phyloP scores from a whole-genome alignment of 352 stramenopile genomes.

The Phytopythium boreale region DNA sequence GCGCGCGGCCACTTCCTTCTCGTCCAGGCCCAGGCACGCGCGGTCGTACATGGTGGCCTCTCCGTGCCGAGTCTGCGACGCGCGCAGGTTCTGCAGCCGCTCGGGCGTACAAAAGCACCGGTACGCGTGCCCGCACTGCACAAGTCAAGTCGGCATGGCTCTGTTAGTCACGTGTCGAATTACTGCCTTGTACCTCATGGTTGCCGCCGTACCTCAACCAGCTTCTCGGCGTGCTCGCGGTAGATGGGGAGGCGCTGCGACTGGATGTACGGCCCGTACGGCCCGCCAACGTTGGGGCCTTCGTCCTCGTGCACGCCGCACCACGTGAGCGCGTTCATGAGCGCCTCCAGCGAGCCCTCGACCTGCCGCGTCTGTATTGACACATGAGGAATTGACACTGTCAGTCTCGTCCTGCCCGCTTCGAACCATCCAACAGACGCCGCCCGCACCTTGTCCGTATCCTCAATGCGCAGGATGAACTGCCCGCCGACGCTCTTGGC shows the following conservation, averaged over 20 bases:
- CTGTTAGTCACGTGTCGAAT: background rate
- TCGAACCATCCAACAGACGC: background rate
- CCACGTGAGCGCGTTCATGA: slow-evolving; percentile 91
- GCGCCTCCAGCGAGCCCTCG: slow-evolving; percentile 76
- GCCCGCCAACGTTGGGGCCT: slow-evolving; percentile 88
- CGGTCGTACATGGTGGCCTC: slow-evolving; percentile 97
- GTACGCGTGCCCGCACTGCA: slow-evolving; percentile 91
- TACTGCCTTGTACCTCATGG: no score
- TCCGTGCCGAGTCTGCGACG: slow-evolving; percentile 88
- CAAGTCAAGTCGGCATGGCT: background rate
- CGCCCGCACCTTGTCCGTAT: slow-evolving; percentile 82
- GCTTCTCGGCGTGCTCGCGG: slow-evolving; percentile 81
- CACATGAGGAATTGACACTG: background rate
- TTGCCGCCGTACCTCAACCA: slow-evolving; percentile 62
- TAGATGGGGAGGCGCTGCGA: slow-evolving; percentile 96
- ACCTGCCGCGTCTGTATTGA: slow-evolving; percentile 74
- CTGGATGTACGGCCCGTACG: slow-evolving; percentile 96
- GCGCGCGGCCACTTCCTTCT: slow-evolving; percentile 86
- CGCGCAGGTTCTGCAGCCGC: slow-evolving; percentile 89
- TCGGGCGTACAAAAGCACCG: slow-evolving; percentile 97
- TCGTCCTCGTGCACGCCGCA: slow-evolving; percentile 97
- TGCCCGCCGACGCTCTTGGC: slow-evolving; percentile 77
- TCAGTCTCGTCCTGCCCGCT: background rate
- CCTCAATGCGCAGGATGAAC: slow-evolving; percentile 92
- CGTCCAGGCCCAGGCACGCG: slow-evolving; percentile 92